Evolutionary conservation across 805 yeast genomes (phyloP), one percentile per base, ranked within the genome.

Genomic region (Blastobotrys parvus): DNA sequence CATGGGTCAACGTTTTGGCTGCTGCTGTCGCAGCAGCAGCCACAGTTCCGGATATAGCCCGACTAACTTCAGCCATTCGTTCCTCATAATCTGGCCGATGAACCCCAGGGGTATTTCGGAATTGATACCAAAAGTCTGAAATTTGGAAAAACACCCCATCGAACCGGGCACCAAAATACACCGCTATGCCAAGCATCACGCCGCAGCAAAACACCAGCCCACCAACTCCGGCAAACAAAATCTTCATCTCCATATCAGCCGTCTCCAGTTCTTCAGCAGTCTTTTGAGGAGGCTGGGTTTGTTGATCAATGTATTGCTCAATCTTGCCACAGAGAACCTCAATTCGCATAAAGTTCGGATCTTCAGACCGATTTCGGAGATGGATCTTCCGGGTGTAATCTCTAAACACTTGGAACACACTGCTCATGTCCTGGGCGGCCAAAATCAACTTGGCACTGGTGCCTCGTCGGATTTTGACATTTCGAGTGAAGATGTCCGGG

Each of bases 401-500:
- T 53, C 80, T 74, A 72, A 92, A 90, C 35, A 90, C 75, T n/a
- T 69, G 70, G 42, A 81, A 80, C 31, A 85, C 87, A 6, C 83
- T 86, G 35, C 77, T 77, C 60, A 85, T 75, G 3, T 87, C 79
- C 61, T 88, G 74, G 33, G 92, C 72, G 44, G 78, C 68, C 46
- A 86, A 66, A 44, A 92, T 86, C 54, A 92, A 71, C 51, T 72
- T 68, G 55, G 87, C 81, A 0, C 97, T 82, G 27, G 82, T 77
- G 10, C 96, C 95, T 66, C 86, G 87, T 65, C 97, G 76, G 61
- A 92, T 82, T 69, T 92, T 92, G 51, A 90, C 83, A 58, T 84
- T 78, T 31, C 64, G 61, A 36, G 78, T 72, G 58, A 90, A 75
- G 2, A 90, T 82, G 2, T 67, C 57, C 3, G 82, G 80, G 66